Base-by-base conservation (phyloP, 1,284 basidiomycete species). In the Papiliotrema flavescens region DNA sequence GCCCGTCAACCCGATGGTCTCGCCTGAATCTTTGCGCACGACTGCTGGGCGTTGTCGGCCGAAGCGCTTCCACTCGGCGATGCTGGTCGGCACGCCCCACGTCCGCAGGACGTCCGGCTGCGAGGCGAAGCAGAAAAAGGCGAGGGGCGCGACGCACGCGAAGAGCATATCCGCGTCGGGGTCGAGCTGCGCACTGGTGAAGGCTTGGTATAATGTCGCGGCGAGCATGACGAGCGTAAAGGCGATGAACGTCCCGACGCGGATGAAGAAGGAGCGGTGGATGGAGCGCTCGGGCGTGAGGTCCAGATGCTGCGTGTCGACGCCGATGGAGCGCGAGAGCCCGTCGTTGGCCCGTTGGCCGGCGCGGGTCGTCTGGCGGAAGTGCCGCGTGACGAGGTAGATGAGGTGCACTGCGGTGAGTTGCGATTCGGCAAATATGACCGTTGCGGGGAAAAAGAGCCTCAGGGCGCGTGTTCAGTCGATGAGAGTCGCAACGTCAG, bases 51-150 rank as follows among this genome's bases (percentile, higher is more conserved):
- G 11, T 37, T 37, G 35, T n/a, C n/a, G 11, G 11, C 35, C 11
- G 35, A 37, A 11, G 11, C 35, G 35, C 11, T 11, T n/a, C 35
- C 47, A 50, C 49, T 56, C 51, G 19, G 34, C 13, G 7, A 5
- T 39, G 15, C n/a, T 46, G 2, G 57, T 34, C 5, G 57, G 57
- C 13, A 59, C 46, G 26, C 44, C 48, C 57, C 57, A 59, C 11
- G 47, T 26, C 32, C 47, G 40, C 8, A 59, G 47, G 19, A 59
- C 47, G 47, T 59, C 57, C 20, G 36, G 22, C 53, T 59, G 57
- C 8, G 50, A 34, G 2, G 50, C 54, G 39, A 59, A 59, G 36
- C 57, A 59, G 17, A 59, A 22, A 36, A 59, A 59, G 9, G 54
- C 57, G 4, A 55, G 14, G 11, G 47, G 40, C 13, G 49, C 45